Conservation (phyloP, 345 rosid genomes). For the Fremontodendron californicum region DNA sequence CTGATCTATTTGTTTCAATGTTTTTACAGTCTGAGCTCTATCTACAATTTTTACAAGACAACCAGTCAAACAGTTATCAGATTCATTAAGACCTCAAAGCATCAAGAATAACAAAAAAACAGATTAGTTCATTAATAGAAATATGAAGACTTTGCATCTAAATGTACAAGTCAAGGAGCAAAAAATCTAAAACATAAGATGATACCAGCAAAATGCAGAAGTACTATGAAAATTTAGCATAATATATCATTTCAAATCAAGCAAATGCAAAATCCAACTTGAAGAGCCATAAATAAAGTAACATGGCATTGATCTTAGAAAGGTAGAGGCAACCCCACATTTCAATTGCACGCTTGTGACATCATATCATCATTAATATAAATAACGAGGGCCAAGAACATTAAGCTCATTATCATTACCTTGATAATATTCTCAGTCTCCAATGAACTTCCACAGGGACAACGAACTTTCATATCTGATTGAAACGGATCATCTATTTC, state of each 20-base stretch:
- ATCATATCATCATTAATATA: not conserved
- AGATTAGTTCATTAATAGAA: not conserved
- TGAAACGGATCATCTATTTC: slow-evolving; percentile 53
- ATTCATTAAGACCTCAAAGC: not conserved
- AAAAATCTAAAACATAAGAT: not conserved
- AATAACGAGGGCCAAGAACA: not conserved
- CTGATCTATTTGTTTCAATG: not conserved
- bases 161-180: not conserved
- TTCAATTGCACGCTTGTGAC: not conserved
- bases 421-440: too few relatives aligned
- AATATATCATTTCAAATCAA: not conserved
- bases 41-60: not conserved
- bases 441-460: slow-evolving; percentile 89
- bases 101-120: not conserved
- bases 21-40: not conserved
- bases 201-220: not conserved
- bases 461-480: slow-evolving; percentile 63
- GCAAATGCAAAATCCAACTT: not conserved
- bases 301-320: not conserved
- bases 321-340: not conserved
- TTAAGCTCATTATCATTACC: slow-evolving; percentile 34
- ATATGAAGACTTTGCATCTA: not conserved
- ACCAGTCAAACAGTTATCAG: not conserved
- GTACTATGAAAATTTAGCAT: not conserved
- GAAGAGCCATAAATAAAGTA: not conserved